These are phyloP conservation scores for Abortiporus biennis DNA, from an alignment of 1,284 basidiomycete genomes.

Conservation along the genomic window DNA sequence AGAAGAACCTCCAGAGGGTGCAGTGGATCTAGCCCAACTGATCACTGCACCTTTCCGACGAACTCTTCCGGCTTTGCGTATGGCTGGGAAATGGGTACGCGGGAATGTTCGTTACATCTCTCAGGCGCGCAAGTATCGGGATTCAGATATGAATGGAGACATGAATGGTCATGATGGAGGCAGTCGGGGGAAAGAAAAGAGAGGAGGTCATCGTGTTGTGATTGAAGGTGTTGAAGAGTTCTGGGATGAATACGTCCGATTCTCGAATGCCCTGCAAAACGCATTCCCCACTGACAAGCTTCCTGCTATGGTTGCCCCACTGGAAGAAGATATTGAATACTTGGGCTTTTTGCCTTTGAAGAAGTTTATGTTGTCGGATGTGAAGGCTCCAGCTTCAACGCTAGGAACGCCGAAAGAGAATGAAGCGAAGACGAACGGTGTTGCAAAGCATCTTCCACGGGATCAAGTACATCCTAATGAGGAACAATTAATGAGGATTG, in stretches of 20 bases:
- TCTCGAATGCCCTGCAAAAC: slow-evolving; percentile 56
- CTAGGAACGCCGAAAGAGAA: slow-evolving; percentile 8
- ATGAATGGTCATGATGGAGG: slow-evolving; percentile 16
- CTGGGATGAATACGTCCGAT: slow-evolving; percentile 71
- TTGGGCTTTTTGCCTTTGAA: slow-evolving; percentile 83
- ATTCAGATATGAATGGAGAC: too few species aligned
- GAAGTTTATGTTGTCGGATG: slow-evolving; percentile 37
- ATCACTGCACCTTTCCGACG: slow-evolving; percentile 86
- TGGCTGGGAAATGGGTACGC: slow-evolving; percentile 86
- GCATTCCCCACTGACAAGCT: slow-evolving; percentile 70
- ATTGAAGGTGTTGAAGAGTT: slow-evolving; percentile 43
- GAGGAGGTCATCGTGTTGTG: slow-evolving; percentile 2
- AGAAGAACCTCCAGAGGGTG: slow-evolving; percentile 45
- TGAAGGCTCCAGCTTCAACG: slow-evolving; percentile 12
- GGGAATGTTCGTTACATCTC: slow-evolving; percentile 73
- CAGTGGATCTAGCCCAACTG: slow-evolving; percentile 63
- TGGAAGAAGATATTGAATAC: slow-evolving; percentile 93
- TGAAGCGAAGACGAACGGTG: slow-evolving; percentile 10
- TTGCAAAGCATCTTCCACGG: slow-evolving; percentile 6
- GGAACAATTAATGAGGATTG: slow-evolving; percentile 90
- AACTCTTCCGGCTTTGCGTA: slow-evolving; percentile 81
- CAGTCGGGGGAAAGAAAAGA: slow-evolving; percentile 15
- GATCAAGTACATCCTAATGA: slow-evolving; percentile 81
- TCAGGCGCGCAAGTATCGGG: slow-evolving; percentile 30
- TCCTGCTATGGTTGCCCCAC: slow-evolving; percentile 54